These are phyloP conservation scores for Tricholoma matsutake DNA, from an alignment of 768 basidiomycete genomes.

Conservation along the genomic window DNA sequence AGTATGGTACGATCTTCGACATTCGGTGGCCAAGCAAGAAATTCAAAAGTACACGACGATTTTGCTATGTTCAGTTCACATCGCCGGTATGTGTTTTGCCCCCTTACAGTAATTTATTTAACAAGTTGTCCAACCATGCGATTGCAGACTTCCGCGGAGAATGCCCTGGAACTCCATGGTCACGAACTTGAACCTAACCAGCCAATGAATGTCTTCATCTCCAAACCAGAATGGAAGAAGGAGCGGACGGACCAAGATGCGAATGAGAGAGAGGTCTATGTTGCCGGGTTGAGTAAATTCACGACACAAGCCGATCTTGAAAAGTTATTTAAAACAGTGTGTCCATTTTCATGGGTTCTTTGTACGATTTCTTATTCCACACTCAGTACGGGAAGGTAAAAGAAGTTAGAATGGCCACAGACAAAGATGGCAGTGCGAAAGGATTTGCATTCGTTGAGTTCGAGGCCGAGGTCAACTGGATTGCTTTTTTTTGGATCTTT, in stretches of 20 bases:
- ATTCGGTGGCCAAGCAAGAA: conserved; percentile 98
- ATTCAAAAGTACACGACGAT: conserved; percentile 85
- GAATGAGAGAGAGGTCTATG: conserved; percentile 81
- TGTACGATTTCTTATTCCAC: conserved; percentile 4
- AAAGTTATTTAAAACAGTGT: conserved; percentile 73
- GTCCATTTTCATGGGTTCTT: conserved; percentile 18
- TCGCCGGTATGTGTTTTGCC: conserved; percentile 59
- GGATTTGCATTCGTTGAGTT: conserved; percentile 96
- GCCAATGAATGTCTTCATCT: conserved; percentile 74
- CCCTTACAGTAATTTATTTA: not conserved
- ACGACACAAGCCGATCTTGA: conserved; percentile 75
- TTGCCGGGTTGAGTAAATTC: conserved; percentile 80
- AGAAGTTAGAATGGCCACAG: conserved; percentile 74
- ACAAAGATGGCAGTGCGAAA: conserved; percentile 65
- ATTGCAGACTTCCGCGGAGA: conserved; percentile 59
- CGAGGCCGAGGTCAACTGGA: conserved; percentile 62
- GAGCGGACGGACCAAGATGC: conserved; percentile 87
- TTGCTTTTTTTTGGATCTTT: not conserved
- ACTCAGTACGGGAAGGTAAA: conserved; percentile 78
- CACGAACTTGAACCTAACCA: conserved; percentile 69
- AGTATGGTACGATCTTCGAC: conserved; percentile 93
- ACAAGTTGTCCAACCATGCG: not conserved
- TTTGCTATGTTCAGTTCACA: conserved; percentile 92
- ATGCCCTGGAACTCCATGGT: conserved; percentile 77
- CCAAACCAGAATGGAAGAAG: conserved; percentile 87